Evolutionary conservation across 192 early-diverging fungal genomes (phyloP).

Genomic region (Thoreauomyces humboldtii): DNA sequence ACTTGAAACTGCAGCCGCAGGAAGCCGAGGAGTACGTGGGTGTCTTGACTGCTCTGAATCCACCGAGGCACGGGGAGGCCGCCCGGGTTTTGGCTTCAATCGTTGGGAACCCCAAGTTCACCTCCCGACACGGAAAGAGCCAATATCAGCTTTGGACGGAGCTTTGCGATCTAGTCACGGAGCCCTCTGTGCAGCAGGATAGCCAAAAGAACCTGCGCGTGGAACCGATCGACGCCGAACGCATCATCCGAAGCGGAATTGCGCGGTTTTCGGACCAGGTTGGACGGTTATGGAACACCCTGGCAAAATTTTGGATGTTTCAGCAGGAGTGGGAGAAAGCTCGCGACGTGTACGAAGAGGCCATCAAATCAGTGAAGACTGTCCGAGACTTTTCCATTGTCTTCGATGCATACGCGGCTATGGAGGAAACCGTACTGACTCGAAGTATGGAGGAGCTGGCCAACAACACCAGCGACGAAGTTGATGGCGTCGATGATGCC

Average conservation of each 20-base stretch:
- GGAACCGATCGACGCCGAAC: slow-evolving; percentile 71
- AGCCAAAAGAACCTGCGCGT: slow-evolving; percentile 2
- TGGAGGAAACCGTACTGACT: slow-evolving; percentile 79
- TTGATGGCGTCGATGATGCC: slow-evolving; percentile 50
- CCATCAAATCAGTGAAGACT: slow-evolving; percentile 69
- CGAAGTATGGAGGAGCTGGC: slow-evolving; percentile 71
- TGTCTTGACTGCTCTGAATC: slow-evolving; percentile 60
- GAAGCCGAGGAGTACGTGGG: slow-evolving; percentile 74
- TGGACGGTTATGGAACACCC: slow-evolving; percentile 82
- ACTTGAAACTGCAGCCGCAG: slow-evolving; percentile 79
- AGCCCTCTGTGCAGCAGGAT: slow-evolving; percentile 57
- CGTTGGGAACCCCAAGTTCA: slow-evolving; percentile 73
- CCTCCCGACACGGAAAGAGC: slow-evolving; percentile 61
- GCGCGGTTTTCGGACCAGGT: slow-evolving; percentile 76
- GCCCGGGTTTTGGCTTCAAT: slow-evolving; percentile 65
- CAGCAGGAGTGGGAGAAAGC: slow-evolving; percentile 79
- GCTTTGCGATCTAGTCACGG: slow-evolving; percentile 76
- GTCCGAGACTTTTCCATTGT: slow-evolving; percentile 92
- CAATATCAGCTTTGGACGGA: slow-evolving; percentile 75
- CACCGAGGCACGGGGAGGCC: slow-evolving; percentile 72
- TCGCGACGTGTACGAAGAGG: slow-evolving; percentile 93
- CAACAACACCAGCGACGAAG: slow-evolving; percentile 32
- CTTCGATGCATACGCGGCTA: slow-evolving; percentile 95
- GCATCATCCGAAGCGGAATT: slow-evolving; percentile 83
- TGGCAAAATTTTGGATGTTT: slow-evolving; percentile 81